phyloP scores from a whole-genome alignment of 1,139 yeast species.

The Geotrichum aggregatum region DNA sequence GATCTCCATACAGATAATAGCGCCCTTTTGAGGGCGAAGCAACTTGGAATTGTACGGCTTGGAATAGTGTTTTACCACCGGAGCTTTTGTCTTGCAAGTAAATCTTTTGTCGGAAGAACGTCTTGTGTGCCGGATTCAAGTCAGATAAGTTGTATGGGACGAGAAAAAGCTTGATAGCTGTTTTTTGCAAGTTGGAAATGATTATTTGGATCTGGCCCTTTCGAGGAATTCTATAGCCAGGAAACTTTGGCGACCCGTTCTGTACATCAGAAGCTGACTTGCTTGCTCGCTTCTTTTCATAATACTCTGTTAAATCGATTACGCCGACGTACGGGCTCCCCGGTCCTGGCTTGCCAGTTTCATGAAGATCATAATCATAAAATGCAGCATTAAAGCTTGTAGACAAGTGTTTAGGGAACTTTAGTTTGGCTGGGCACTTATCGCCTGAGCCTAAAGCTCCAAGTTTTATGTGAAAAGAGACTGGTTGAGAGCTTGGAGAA shows the following conservation, averaged over 20 bases:
- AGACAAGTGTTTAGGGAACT: slow-evolving; percentile 33
- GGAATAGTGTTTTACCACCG: slow-evolving; percentile 24
- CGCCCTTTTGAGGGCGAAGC: slow-evolving; percentile 34
- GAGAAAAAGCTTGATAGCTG: slow-evolving; percentile 40
- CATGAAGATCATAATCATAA: slow-evolving; percentile 34
- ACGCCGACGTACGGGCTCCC: slow-evolving; percentile 44
- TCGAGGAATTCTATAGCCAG: slow-evolving; percentile 43
- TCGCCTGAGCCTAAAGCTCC: slow-evolving; percentile 34
- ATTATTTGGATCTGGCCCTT: slow-evolving; percentile 44
- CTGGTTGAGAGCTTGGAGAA: slow-evolving; percentile 35
- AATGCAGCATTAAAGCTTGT: slow-evolving; percentile 39
- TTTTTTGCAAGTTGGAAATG: slow-evolving; percentile 42
- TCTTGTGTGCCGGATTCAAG: slow-evolving; percentile 34
- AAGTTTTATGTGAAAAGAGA: slow-evolving; percentile 33
- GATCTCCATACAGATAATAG: slow-evolving; percentile 40
- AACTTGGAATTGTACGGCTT: slow-evolving; percentile 39
- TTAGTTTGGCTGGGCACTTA: slow-evolving; percentile 25
- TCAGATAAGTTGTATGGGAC: slow-evolving; percentile 41
- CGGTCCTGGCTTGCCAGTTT: slow-evolving; percentile 27
- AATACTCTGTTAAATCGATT: slow-evolving; percentile 37
- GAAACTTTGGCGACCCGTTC: slow-evolving; percentile 28
- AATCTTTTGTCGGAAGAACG: slow-evolving; percentile 39
- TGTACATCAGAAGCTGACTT: too few relatives aligned
- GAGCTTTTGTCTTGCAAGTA: slow-evolving; percentile 21
- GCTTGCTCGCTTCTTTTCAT: slow-evolving; percentile 33